Evolutionary conservation across 78 protist genomes (phyloP).

Genomic region (Isochrysis galbana): DNA sequence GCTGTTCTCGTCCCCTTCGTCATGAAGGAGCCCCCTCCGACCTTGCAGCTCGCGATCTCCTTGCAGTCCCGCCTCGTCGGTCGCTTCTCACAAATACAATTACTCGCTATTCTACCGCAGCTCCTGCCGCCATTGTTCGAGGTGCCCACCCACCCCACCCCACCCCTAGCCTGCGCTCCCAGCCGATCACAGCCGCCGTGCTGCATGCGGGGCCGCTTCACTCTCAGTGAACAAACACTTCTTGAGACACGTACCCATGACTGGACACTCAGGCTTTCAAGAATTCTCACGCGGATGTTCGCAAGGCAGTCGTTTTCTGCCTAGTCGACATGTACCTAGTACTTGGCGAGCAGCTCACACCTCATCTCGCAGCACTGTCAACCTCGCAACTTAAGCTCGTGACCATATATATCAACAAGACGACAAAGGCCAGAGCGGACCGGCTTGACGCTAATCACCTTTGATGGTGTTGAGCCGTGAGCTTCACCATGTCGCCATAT

Average conservation of each 20-base stretch:
- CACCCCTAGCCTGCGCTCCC: too few species aligned
- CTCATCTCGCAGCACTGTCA: constrained; percentile 5
- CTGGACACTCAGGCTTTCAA: too few species aligned
- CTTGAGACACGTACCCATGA: too few species aligned
- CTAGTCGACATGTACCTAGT: constrained; percentile 35
- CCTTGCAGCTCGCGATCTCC: background rate
- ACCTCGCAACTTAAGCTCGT: constrained; percentile 46
- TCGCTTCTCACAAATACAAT: background rate
- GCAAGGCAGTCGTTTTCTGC: constrained; percentile 42
- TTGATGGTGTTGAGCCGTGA: too few species aligned
- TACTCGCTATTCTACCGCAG: background rate
- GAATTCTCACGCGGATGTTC: constrained; percentile 15
- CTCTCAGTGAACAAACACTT: too few species aligned
- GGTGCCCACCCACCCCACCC: too few species aligned
- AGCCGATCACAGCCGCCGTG: too few species aligned
- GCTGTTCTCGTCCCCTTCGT: constrained; percentile 16
- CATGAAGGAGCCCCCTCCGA: background rate
- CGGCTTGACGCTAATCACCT: background rate
- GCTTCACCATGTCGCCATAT: too few species aligned
- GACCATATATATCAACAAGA: constrained; percentile 33
- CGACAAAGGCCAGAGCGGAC: constrained; percentile 9
- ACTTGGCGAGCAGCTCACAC: background rate
- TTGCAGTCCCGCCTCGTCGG: background rate
- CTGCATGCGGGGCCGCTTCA: too few species aligned
- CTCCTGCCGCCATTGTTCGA: constrained; percentile 11